Evolutionary conservation across 2,329 filamentous ascomycete genomes (phyloP).

Genomic region (Alternaria dauci): DNA sequence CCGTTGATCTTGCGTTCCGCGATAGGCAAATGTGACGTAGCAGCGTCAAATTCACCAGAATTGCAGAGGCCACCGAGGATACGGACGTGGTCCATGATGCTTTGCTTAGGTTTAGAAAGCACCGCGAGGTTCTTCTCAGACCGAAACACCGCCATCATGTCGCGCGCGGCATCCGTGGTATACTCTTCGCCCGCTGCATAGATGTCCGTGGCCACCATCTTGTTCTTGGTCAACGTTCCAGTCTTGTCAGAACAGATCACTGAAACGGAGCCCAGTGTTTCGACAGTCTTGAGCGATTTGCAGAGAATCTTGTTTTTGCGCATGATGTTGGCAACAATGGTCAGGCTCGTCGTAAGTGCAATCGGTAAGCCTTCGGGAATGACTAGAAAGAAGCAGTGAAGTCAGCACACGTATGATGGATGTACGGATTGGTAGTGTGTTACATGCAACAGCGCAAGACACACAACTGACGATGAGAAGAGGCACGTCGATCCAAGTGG

Average conservation of each 20-base stretch:
- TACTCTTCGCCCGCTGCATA: slow-evolving; percentile 65
- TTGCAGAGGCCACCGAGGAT: slow-evolving; percentile 74
- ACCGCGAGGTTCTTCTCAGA: slow-evolving; percentile 50
- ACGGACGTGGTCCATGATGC: slow-evolving; percentile 63
- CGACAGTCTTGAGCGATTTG: slow-evolving; percentile 81
- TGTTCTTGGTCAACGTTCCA: slow-evolving; percentile 73
- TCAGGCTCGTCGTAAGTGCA: slow-evolving; percentile 66
- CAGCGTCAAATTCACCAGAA: slow-evolving; percentile 75
- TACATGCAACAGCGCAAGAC: slow-evolving; percentile 59
- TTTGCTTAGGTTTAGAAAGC: slow-evolving; percentile 34
- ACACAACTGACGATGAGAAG: slow-evolving; percentile 77
- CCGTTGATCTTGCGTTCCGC: slow-evolving; percentile 72
- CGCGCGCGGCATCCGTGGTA: slow-evolving; percentile 61
- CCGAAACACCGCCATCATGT: slow-evolving; percentile 34
- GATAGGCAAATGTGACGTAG: slow-evolving; percentile 67
- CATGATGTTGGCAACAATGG: slow-evolving; percentile 81
- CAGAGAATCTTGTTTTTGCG: slow-evolving; percentile 78
- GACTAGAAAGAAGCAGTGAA: slow-evolving; percentile 44
- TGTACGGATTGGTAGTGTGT: neutral
- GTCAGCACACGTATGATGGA: slow-evolving; percentile 5
- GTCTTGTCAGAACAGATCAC: slow-evolving; percentile 82
- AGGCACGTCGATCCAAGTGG: slow-evolving; percentile 75
- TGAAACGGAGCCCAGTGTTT: slow-evolving; percentile 76
- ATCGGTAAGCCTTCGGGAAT: slow-evolving; percentile 68
- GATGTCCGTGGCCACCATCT: slow-evolving; percentile 77